Evolutionary conservation across 257 asterid species (phyloP).

Genomic region (Solanum bukasovii): DNA sequence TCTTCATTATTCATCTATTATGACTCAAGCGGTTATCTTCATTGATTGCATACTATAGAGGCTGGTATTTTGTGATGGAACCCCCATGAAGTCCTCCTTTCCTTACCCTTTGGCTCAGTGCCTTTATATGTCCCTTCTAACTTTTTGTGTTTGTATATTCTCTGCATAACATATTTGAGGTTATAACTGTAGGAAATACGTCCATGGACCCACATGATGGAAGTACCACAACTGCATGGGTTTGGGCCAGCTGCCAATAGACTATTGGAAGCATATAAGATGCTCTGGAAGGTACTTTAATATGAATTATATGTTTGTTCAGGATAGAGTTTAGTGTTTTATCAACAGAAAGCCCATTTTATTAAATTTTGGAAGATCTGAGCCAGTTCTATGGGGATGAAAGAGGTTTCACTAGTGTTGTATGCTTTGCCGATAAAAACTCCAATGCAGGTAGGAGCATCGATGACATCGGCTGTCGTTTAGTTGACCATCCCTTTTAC

Average conservation of each 20-base stretch:
- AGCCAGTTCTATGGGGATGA: background rate
- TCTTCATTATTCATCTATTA: constrained; percentile 6
- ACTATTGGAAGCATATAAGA: constrained; percentile 89
- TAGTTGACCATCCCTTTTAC: background rate
- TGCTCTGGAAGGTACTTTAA: constrained; percentile 83
- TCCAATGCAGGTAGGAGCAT: background rate
- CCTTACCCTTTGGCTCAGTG: background rate
- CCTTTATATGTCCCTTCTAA: background rate
- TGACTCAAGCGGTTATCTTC: background rate
- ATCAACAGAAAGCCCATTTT: background rate
- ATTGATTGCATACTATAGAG: background rate
- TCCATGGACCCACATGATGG: constrained; percentile 99
- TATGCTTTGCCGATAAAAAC: background rate
- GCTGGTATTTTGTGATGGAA: background rate
- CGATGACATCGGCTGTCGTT: background rate
- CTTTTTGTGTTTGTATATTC: background rate
- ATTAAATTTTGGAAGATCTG: background rate
- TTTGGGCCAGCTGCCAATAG: constrained; percentile 98
- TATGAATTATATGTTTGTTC: background rate
- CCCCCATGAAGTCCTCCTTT: background rate
- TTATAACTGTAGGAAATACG: constrained; percentile 66
- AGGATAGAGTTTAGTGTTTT: background rate
- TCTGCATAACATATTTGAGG: background rate
- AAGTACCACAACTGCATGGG: constrained; percentile 99
- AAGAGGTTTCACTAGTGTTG: background rate